Base-by-base conservation (phyloP, 2,329 filamentous ascomycete genomes). In the Pseudocercospora cruenta region DNA sequence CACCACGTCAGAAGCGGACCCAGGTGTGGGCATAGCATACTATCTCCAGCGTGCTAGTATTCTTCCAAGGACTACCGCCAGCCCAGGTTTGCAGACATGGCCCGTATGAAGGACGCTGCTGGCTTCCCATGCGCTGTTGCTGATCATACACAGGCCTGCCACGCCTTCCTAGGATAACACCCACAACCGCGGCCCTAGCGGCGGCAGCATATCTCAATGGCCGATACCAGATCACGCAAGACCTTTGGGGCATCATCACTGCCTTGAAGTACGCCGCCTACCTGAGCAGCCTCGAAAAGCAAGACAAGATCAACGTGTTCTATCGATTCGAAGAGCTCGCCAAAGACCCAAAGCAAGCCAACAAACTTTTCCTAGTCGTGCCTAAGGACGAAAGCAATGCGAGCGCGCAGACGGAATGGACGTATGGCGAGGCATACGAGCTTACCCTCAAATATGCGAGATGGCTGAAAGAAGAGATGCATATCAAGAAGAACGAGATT, bases 121-220 rank as follows among this genome's bases (percentile, higher is more conserved):
- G 19, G 31, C 33, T 16, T 39, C 33, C 55, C 31, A 14, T 19
- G 55, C 55, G n/a, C 24, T 22, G 19, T 21, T 24, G 33, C 24
- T 58, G 55, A 58, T 33, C 28, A 19, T 36, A 9, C 8, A 58
- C 39, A 60, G 58, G 58, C 45, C 58, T 60, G 22, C 58, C 58
- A 21, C 45, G 59, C 31, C 58, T 66, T 12, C 64, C 64, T 54
- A 51, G 60, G 24, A 47, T 63, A 49, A 63, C 65, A 28, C 45
- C 65, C 49, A 58, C 45, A 24, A 60, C 55, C 24, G 60, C 58
- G 16, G 57, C 62, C 22, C 60, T 62, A 1, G 84, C 85, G 36
- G 84, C 85, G 3, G 81, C 90, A n/a, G 90, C 91, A 33, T 96
- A 96, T 77, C 78, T 94, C 71, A 92, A 95, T 75, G 93, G 91